Evolutionary conservation across 768 basidiomycete species (phyloP), one percentile per base, ranked within the genome.

Genomic region (Pulveroboletus ravenelii): DNA sequence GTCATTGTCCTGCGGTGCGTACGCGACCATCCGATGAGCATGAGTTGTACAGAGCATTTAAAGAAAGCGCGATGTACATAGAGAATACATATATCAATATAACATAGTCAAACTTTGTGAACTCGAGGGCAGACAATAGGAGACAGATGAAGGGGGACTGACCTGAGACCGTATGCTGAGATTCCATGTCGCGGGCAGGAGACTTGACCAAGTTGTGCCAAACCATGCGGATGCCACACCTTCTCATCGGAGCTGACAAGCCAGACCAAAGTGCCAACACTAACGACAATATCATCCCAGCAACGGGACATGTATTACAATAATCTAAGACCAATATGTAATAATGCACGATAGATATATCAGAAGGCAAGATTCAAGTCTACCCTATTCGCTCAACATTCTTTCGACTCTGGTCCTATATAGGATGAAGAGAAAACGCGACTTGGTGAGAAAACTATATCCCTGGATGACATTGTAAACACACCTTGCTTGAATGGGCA

Each of bases 41-140:
- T 17, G 8, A 41, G n/a, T n/a, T 10, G 30, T 10, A 47, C n/a
- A 10, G 25, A 37, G 17, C 10, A n/a, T 23, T 23, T 23, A 25
- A 5, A 29, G 25, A 4, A 27, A 37, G 12, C 20, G 20, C 20
- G 20, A 23, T 23, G 20, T 23, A 23, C 4, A 4, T 23, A 23
- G 20, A 23, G 20, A 23, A 23, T 23, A 10, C 8, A 60, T 65
- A 36, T 50, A 74, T 86, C 23, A 70, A 71, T 47, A 88, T 75
- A 34, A 86, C 85, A 49, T 79, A 68, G 55, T 85, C 83, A 41
- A 84, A 74, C 45, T 76, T 76, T 14, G 69, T 64, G 58, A 78
- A 75, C 42, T 73, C 70, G 53, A 87, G 75, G 2, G 81, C 75
- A 13, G 87, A 84, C 3, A 85, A 84, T 0, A 87, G 68, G 62